Conservation (phyloP, 495 filamentous ascomycete species). For the Penicillium goetzii region DNA sequence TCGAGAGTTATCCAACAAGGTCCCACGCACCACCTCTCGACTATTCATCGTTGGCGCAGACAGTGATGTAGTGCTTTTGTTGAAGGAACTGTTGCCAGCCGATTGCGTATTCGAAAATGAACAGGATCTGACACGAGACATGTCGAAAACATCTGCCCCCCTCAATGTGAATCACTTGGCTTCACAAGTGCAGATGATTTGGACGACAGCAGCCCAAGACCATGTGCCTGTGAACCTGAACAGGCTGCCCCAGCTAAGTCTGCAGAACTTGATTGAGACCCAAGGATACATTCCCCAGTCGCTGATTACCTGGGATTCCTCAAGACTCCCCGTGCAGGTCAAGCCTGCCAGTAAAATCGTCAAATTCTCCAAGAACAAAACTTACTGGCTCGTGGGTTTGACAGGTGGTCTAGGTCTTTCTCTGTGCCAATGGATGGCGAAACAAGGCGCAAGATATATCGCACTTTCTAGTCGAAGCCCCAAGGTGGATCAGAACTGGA, state of each 20-base stretch:
- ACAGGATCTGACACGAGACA: slow-evolving; percentile 10
- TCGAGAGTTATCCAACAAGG: slow-evolving; percentile 17
- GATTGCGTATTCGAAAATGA: slow-evolving; percentile 24
- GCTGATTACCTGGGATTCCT: slow-evolving; percentile 19
- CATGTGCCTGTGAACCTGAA: slow-evolving; percentile 15
- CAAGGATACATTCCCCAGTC: slow-evolving; percentile 10
- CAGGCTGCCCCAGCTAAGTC: slow-evolving; percentile 9
- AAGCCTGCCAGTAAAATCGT: slow-evolving; percentile 23
- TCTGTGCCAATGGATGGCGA: slow-evolving; percentile 58
- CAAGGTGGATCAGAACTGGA: slow-evolving; percentile 53
- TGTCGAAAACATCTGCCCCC: neutral
- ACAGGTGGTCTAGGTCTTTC: slow-evolving; percentile 62
- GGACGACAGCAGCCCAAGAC: slow-evolving; percentile 12
- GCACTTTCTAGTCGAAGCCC: slow-evolving; percentile 61
- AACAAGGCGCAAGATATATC: slow-evolving; percentile 57
- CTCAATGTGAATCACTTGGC: slow-evolving; percentile 6
- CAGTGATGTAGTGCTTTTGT: neutral
- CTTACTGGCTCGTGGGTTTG: slow-evolving; percentile 62
- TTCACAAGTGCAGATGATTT: slow-evolving; percentile 16
- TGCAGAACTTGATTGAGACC: slow-evolving; percentile 18
- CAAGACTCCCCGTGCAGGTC: slow-evolving; percentile 18
- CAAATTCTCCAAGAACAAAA: slow-evolving; percentile 41
- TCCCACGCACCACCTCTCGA: slow-evolving; percentile 21
- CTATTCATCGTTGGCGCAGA: slow-evolving; percentile 22
- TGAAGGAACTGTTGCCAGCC: slow-evolving; percentile 16